A percentile compares a stretch with the other conserved stretches of the same genome.
Evolutionary conservation across 257 asterid species (phyloP).

Genomic region (Scutellaria barbata): DNA sequence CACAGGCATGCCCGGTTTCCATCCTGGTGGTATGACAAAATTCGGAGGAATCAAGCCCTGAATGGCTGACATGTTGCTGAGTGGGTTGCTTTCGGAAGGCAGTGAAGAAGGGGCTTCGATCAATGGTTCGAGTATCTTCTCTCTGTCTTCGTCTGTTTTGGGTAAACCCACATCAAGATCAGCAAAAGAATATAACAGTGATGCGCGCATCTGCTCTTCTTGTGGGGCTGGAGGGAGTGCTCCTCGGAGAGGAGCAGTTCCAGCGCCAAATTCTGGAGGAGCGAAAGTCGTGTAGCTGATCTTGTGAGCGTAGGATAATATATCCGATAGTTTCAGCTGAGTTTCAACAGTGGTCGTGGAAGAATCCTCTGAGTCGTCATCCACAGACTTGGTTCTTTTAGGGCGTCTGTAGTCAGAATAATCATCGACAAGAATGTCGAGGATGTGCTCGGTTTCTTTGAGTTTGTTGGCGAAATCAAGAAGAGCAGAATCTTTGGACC

Average conservation of each 20-base stretch:
- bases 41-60: conserved; percentile 67
- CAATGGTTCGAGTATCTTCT: conserved; percentile 62
- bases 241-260: conserved; percentile 79
- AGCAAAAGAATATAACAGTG: conserved; percentile 66
- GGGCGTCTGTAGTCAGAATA: conserved; percentile 74
- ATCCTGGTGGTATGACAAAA: conserved; percentile 78
- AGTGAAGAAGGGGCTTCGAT: conserved; percentile 49
- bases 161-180: conserved; percentile 83
- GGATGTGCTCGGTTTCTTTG: conserved; percentile 72
- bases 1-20: conserved; percentile 98
- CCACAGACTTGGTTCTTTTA: conserved; percentile 61
- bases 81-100: conserved; percentile 45
- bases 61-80: conserved; percentile 45
- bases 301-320: conserved; percentile 78
- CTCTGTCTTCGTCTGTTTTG: conserved; percentile 62
- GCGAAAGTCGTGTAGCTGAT: conserved; percentile 97
- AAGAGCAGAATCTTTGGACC: conserved; percentile 66
- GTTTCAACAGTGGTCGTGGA: conserved; percentile 70
- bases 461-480: conserved; percentile 79
- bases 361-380: conserved; percentile 49
- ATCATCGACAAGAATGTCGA: conserved; percentile 83
- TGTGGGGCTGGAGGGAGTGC: conserved; percentile 98
- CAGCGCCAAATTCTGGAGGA: conserved; percentile 94
- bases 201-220: conserved; percentile 97
- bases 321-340: conserved; percentile 71